Conservation (phyloP, 2,329 filamentous ascomycete species). For the Trichoderma sp. region DNA sequence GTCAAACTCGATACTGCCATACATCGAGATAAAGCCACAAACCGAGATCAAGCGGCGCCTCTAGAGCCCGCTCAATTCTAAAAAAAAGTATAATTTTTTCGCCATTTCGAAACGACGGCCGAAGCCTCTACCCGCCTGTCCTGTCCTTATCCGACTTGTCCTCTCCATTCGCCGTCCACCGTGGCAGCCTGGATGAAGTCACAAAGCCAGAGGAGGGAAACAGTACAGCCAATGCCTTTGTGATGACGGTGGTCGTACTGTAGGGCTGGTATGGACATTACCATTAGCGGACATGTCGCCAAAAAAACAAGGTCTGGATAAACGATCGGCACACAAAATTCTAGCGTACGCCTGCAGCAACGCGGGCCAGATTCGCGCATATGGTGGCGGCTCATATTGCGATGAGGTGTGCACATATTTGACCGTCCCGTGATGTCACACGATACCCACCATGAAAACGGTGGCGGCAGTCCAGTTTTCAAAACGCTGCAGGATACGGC, state of each 20-base stretch:
- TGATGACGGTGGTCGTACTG: neutral
- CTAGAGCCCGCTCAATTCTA: neutral
- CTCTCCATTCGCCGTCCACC: neutral
- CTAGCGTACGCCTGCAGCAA: neutral
- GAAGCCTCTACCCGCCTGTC: constrained; percentile 1
- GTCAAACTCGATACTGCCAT: neutral
- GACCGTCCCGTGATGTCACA: constrained; percentile 23
- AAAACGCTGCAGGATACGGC: constrained; percentile 22
- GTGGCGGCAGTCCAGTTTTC: neutral
- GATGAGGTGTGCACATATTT: neutral
- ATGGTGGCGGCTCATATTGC: neutral
- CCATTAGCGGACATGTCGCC: neutral
- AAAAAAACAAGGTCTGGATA: neutral
- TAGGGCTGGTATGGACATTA: neutral
- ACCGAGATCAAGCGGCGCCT: constrained; percentile 8
- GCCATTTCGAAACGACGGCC: neutral
- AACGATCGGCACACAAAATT: neutral
- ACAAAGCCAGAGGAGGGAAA: constrained; percentile 21
- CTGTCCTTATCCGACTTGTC: neutral
- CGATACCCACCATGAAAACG: constrained; percentile 20
- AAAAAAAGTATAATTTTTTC: neutral
- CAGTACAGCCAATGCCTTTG: neutral
- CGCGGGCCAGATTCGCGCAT: neutral
- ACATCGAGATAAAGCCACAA: neutral
- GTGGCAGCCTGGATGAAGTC: constrained; percentile 6